Evolutionary conservation across 2,329 filamentous ascomycete species (phyloP).

Genomic region (Tolypocladium sp.): DNA sequence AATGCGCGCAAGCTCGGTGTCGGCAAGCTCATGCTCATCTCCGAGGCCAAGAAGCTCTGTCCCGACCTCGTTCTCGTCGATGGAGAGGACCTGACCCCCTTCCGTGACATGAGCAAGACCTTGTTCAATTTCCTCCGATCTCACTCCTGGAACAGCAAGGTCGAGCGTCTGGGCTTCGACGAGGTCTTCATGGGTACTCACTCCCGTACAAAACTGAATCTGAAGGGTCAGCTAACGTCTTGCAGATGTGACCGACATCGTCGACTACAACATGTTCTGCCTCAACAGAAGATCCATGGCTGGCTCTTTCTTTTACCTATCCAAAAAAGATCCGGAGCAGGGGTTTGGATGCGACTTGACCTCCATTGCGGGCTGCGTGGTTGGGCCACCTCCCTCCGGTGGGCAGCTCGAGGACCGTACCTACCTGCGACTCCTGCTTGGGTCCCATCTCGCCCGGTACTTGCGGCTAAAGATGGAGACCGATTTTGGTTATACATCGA

Average conservation of each 20-base stretch:
- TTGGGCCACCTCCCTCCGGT: conserved; percentile 12
- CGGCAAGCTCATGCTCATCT: conserved; percentile 76
- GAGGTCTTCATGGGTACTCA: conserved; percentile 54
- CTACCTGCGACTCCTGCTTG: conserved; percentile 59
- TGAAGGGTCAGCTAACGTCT: neutral
- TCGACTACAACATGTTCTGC: conserved; percentile 69
- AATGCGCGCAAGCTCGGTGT: conserved; percentile 67
- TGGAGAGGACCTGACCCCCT: conserved; percentile 77
- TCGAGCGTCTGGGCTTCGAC: conserved; percentile 82
- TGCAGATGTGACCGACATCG: conserved; percentile 74
- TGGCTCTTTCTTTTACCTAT: conserved; percentile 73
- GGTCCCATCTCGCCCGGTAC: conserved; percentile 71
- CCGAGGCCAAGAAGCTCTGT: conserved; percentile 69
- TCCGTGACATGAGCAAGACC: conserved; percentile 77
- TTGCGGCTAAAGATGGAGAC: conserved; percentile 65
- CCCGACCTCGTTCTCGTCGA: conserved; percentile 79
- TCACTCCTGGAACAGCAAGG: conserved; percentile 69
- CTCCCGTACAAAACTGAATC: neutral
- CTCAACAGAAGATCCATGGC: conserved; percentile 57
- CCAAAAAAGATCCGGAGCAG: conserved; percentile 60
- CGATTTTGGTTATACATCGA: conserved; percentile 75
- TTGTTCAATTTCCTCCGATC: conserved; percentile 64
- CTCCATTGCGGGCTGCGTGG: conserved; percentile 52
- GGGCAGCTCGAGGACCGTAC: conserved; percentile 25
- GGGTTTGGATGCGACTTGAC: conserved; percentile 76